These are phyloP conservation scores for Theileria annulata DNA, from an alignment of 169 alveolate species.

Conservation along the genomic window DNA sequence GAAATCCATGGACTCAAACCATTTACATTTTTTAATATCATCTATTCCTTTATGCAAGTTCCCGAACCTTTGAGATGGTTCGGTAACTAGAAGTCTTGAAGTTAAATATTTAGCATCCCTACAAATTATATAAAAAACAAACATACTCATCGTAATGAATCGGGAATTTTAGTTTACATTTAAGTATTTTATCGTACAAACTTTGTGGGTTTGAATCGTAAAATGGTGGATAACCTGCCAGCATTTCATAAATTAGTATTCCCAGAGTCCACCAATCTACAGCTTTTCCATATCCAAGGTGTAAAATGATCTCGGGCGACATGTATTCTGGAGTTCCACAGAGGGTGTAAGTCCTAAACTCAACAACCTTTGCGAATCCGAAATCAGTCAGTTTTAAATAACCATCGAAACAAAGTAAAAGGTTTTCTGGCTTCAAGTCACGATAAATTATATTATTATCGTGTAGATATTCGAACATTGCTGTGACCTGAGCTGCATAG, in stretches of 20 bases:
- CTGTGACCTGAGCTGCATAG: slow-evolving; percentile 92
- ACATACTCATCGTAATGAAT: slow-evolving; percentile 84
- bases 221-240: slow-evolving; percentile 98
- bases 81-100: slow-evolving; percentile 90
- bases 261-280: slow-evolving; percentile 99
- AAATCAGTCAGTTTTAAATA: slow-evolving; percentile 97
- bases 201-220: slow-evolving; percentile 96
- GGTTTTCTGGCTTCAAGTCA: slow-evolving; percentile 96
- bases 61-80: slow-evolving; percentile 93
- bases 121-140: background rate
- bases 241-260: slow-evolving; percentile 94
- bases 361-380: slow-evolving; percentile 99
- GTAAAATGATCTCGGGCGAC: slow-evolving; percentile 98
- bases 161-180: slow-evolving; percentile 94
- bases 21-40: slow-evolving; percentile 88
- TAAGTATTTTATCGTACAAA: slow-evolving; percentile 93
- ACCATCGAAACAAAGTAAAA: slow-evolving; percentile 95
- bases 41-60: slow-evolving; percentile 92
- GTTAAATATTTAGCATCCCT: slow-evolving; percentile 86
- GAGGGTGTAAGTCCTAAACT: slow-evolving; percentile 95
- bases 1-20: slow-evolving; percentile 86
- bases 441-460: slow-evolving; percentile 90
- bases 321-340: slow-evolving; percentile 99
- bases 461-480: slow-evolving; percentile 95
- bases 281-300: slow-evolving; percentile 94